phyloP scores from a whole-genome alignment of 495 filamentous ascomycete species.

The Jackrogersella minutella region DNA sequence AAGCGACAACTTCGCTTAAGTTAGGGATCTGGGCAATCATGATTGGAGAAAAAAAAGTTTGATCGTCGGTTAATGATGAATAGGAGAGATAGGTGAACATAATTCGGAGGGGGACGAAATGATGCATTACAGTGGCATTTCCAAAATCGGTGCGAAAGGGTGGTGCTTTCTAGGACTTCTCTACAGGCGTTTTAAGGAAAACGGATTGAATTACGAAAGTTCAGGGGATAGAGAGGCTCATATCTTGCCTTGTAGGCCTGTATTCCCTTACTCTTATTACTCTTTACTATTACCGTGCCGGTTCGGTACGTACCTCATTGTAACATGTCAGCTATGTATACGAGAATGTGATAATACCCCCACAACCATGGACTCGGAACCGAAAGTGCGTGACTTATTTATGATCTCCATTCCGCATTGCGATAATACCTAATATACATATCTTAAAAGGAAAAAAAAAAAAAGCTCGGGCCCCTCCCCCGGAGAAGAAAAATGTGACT shows the following conservation, averaged over 20 bases:
- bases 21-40: neutral
- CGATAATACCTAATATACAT: no score
- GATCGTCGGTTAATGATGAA: constrained; percentile 9
- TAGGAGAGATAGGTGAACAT: neutral
- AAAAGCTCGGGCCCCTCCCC: constrained; percentile 30
- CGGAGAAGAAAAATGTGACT: constrained; percentile 20
- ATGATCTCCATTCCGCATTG: constrained; percentile 34
- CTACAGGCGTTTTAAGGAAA: constrained; percentile 21
- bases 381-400: constrained; percentile 27
- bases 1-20: constrained; percentile 83
- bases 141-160: constrained; percentile 24
- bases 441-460: constrained; percentile 27
- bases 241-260: constrained; percentile 3
- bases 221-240: constrained; percentile 24
- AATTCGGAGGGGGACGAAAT: constrained; percentile 14
- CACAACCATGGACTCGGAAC: constrained; percentile 41
- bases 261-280: constrained; percentile 18
- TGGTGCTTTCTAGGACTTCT: constrained; percentile 10
- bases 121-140: constrained; percentile 33
- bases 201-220: constrained; percentile 33
- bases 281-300: constrained; percentile 5
- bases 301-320: constrained; percentile 36
- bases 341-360: constrained; percentile 43
- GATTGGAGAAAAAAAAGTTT: neutral
- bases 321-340: constrained; percentile 40